Percentiles rank a stretch among this genome's conserved stretches.
Evolutionary conservation across 2,329 filamentous ascomycete species (phyloP).

Genomic region (Epichloe coenophiala): DNA sequence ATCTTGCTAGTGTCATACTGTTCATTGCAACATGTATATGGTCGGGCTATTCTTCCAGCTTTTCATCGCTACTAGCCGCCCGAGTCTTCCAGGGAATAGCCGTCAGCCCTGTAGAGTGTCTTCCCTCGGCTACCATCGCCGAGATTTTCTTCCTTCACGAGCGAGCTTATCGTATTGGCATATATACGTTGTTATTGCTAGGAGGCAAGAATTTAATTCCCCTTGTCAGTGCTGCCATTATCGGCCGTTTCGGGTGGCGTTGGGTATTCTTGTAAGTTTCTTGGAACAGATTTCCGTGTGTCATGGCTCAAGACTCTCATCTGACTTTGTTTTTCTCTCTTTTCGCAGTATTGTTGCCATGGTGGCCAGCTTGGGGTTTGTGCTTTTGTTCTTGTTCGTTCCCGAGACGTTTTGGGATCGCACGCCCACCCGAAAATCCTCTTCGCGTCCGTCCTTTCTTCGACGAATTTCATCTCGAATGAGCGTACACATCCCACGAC

Average conservation of each 20-base stretch:
- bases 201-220: constrained; percentile 88
- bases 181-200: constrained; percentile 79
- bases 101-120: constrained; percentile 79
- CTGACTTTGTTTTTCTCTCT: constrained; percentile 7
- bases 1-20: constrained; percentile 62
- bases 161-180: constrained; percentile 79
- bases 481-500: constrained; percentile 7
- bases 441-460: constrained; percentile 31
- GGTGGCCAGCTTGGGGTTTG: constrained; percentile 55
- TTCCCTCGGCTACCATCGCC: constrained; percentile 86
- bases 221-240: constrained; percentile 73
- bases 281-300: neutral
- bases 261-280: constrained; percentile 70
- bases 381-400: constrained; percentile 75
- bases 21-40: constrained; percentile 68
- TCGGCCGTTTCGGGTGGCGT: constrained; percentile 66
- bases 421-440: constrained; percentile 39
- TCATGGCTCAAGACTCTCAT: neutral
- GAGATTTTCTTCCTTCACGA: constrained; percentile 97
- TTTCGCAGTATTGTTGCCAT: constrained; percentile 63
- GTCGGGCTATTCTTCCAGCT: constrained; percentile 76
- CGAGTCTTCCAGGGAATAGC: constrained; percentile 80
- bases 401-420: constrained; percentile 96
- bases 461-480: constrained; percentile 32
- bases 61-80: constrained; percentile 64